Evolutionary conservation across 2,329 filamentous ascomycete genomes (phyloP), one percentile per base, ranked within the genome.

Genomic region (Penicillium sp.): DNA sequence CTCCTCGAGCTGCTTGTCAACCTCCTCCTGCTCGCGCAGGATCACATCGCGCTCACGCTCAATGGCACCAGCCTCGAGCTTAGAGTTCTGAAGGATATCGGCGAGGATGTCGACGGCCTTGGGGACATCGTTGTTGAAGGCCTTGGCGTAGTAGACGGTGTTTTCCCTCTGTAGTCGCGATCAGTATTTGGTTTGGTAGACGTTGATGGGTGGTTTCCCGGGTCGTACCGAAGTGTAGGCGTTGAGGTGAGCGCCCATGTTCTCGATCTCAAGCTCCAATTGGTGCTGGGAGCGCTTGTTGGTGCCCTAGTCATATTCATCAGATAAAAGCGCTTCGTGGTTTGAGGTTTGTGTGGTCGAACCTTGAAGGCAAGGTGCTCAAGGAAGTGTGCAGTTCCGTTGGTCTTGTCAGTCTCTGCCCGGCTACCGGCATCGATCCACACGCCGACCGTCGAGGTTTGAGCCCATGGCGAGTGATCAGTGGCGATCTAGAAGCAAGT

Each of bases 361-460:
- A 96, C 92, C 90, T 99, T 99, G 88, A 99, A 99, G 71, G 95
- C 95, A 78, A 99, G 86, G 83, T 99, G 94, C 85, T 99, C 94
- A 71, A 99, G 87, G 85, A 99, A 99, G 83, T 99, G 94, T 74
- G 94, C 94, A 71, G 94, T 99, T 80, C 94, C 94, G 82, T 97
- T 99, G 74, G 90, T 97, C 86, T 92, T 92, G 81, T 94, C 88
- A 69, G 94, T 99, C 85, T 99, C 94, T 77, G 94, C 92, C 79
- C 94, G 86, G 79, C 92, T 97, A 76, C 94, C 94, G 77, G 95
- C 93, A 81, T 99, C 95, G 78, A 99, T 99, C 92, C 94, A 99
- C 66, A 99, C 91, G 76, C 94, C 94, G 72, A 97, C 92, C 54
- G 93, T 97, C 72, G 92, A 96, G 61, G 94, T 97, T 83, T 97